A percentile compares a stretch with the other conserved stretches of the same genome.
phyloP scores from a whole-genome alignment of 345 rosid species.

The Gossypium longicalyx region DNA sequence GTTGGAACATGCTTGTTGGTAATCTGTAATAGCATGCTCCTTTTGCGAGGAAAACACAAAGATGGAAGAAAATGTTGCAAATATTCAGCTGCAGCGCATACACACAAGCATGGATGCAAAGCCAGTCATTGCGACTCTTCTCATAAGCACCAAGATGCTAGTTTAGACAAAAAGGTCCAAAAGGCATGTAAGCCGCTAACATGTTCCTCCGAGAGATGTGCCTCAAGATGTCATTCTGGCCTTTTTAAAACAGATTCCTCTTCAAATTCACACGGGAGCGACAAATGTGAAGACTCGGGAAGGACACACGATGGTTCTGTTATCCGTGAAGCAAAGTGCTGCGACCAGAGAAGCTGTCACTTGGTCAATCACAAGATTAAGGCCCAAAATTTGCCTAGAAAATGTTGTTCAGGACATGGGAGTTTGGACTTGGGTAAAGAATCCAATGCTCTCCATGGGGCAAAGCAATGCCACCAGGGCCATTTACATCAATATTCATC shows the following conservation, averaged over 20 bases:
- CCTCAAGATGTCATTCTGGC: constrained; percentile 18
- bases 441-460: neutral
- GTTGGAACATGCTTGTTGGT: constrained; percentile 85
- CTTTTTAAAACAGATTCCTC: neutral
- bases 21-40: constrained; percentile 75
- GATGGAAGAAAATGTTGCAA: constrained; percentile 24
- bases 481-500: neutral
- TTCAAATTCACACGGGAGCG: neutral
- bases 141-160: constrained; percentile 16
- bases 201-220: constrained; percentile 4
- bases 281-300: constrained; percentile 3
- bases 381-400: neutral
- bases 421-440: neutral
- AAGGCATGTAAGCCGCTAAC: constrained; percentile 1
- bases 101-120: constrained; percentile 19
- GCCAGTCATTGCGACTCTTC: constrained; percentile 2
- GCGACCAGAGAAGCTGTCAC: neutral
- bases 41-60: constrained; percentile 35
- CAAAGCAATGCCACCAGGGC: neutral
- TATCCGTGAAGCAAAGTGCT: neutral
- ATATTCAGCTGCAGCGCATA: neutral
- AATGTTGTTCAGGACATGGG: neutral
- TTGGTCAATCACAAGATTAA: neutral
- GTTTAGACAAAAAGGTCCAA: constrained; percentile 9
- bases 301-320: neutral